Evolutionary conservation across 2,329 filamentous ascomycete genomes (phyloP).

Genomic region (Claviceps cyperi): DNA sequence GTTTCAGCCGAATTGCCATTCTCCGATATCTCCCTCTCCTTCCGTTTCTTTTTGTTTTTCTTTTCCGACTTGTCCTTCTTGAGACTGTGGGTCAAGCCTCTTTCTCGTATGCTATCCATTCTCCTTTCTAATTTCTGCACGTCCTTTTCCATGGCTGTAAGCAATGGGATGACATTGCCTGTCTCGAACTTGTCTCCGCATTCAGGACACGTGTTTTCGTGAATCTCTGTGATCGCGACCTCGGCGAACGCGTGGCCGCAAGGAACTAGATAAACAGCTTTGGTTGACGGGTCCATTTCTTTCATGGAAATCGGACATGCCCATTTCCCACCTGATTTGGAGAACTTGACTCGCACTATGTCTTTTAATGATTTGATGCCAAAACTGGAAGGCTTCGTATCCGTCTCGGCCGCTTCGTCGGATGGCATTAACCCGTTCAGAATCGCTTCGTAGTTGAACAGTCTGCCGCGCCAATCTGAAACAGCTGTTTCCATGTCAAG

Average conservation of each 20-base stretch:
- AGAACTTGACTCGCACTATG: constrained; percentile 72
- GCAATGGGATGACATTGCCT: constrained; percentile 69
- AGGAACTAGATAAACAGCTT: constrained; percentile 78
- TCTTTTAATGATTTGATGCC: constrained; percentile 73
- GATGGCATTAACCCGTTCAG: constrained; percentile 44
- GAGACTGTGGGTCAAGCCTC: constrained; percentile 68
- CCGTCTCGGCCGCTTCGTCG: constrained; percentile 39
- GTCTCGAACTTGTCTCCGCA: constrained; percentile 62
- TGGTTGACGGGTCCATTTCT: constrained; percentile 63
- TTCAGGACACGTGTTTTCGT: constrained; percentile 47
- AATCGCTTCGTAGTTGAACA: constrained; percentile 92
- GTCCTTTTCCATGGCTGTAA: constrained; percentile 58
- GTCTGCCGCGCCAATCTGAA: constrained; percentile 66
- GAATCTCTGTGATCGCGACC: constrained; percentile 68
- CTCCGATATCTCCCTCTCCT: constrained; percentile 22
- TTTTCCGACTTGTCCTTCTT: constrained; percentile 58
- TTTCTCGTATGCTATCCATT: constrained; percentile 51
- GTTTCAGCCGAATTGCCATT: constrained; percentile 36
- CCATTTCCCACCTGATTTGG: constrained; percentile 40
- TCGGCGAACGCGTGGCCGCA: constrained; percentile 93
- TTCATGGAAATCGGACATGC: constrained; percentile 82
- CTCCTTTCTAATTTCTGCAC: constrained; percentile 52
- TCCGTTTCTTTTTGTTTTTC: constrained; percentile 55
- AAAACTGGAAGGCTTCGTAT: constrained; percentile 27
- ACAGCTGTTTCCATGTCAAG: constrained; percentile 60